phyloP scores from a whole-genome alignment of 257 asterid genomes.

The Solanum pinnatisectum region DNA sequence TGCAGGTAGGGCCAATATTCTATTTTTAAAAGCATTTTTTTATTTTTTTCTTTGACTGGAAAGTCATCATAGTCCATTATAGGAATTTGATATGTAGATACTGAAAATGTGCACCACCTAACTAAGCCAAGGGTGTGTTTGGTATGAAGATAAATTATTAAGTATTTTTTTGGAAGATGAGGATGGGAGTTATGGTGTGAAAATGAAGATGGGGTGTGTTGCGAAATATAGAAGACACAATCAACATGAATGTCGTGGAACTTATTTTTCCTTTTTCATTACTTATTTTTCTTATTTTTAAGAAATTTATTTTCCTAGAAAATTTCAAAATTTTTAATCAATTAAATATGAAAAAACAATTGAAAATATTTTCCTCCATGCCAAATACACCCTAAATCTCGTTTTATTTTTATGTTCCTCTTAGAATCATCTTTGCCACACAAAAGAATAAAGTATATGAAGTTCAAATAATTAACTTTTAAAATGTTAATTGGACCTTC shows the following conservation, averaged over 20 bases:
- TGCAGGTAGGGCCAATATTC: not conserved
- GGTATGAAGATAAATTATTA: not conserved
- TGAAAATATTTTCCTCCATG: too few relatives aligned
- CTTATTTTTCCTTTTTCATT: too few relatives aligned
- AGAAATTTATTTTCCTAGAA: too few relatives aligned
- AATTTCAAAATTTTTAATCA: too few relatives aligned
- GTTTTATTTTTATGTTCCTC: too few relatives aligned
- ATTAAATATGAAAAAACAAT: too few relatives aligned
- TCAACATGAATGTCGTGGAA: too few relatives aligned
- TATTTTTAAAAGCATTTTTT: not conserved
- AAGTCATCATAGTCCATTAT: not conserved
- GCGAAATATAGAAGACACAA: too few relatives aligned
- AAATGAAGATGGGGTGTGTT: too few relatives aligned
- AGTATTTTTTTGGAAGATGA: not conserved
- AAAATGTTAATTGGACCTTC: not conserved
- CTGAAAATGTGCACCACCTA: not conserved
- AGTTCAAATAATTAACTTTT: not conserved
- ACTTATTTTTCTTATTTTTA: too few relatives aligned
- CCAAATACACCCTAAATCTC: too few relatives aligned
- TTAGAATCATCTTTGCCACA: not conserved
- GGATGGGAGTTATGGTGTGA: too few relatives aligned
- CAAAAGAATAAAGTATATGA: not conserved
- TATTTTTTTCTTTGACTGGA: not conserved
- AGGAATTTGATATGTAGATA: not conserved
- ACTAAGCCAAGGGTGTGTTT: not conserved